Percentiles rank a stretch among this genome's conserved stretches.
phyloP scores from a whole-genome alignment of 2,329 filamentous ascomycete species.

The Monilinia vaccinii-corymbosi region DNA sequence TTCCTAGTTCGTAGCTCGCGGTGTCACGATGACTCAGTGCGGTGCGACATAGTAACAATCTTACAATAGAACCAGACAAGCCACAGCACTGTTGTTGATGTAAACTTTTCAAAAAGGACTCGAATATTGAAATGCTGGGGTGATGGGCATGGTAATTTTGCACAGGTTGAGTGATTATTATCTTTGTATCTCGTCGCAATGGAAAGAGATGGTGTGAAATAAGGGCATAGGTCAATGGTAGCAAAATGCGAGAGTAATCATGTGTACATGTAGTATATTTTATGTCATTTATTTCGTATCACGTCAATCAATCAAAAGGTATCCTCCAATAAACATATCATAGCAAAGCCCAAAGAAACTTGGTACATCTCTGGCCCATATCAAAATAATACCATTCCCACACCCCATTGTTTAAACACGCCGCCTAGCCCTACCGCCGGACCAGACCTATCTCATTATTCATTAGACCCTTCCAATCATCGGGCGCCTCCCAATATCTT shows the following conservation, averaged over 20 bases:
- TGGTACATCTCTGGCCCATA: neutral
- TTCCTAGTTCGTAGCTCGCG: neutral
- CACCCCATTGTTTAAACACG: neutral
- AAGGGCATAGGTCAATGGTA: neutral
- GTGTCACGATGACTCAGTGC: no score
- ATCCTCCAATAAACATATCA: neutral
- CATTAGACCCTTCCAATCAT: neutral
- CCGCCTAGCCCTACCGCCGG: neutral
- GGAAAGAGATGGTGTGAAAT: neutral
- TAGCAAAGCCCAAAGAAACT: neutral
- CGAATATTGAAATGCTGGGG: no score
- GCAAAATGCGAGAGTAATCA: neutral
- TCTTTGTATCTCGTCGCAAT: neutral
- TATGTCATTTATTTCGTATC: conserved; percentile 1
- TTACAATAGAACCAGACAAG: no score
- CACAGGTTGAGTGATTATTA: neutral
- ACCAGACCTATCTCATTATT: neutral
- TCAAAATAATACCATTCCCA: neutral
- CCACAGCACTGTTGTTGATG: no score
- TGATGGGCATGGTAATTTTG: no score
- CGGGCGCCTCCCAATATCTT: neutral
- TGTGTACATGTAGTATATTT: neutral
- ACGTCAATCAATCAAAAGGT: neutral
- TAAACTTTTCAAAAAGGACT: no score
- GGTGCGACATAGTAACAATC: neutral